Base-by-base conservation (phyloP, 108 stramenopile species). In the Cylindrotheca closterium region DNA sequence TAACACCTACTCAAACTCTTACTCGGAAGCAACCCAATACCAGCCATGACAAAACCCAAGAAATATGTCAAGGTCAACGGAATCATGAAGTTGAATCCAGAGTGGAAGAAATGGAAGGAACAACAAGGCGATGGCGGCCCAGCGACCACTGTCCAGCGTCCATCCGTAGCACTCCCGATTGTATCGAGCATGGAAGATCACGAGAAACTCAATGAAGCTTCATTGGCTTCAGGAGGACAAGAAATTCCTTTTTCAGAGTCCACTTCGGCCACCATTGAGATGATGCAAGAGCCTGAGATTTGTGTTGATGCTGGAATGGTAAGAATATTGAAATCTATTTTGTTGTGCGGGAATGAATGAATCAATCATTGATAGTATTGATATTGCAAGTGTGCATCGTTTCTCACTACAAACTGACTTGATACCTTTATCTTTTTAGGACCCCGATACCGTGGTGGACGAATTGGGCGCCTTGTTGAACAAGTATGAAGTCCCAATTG, bases 401-500 rank as follows among this genome's bases (percentile, higher is more conserved):
- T n/a, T n/a, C n/a, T n/a, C n/a, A n/a, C n/a, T n/a, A n/a, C n/a
- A n/a, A n/a, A n/a, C n/a, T n/a, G n/a, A n/a, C n/a, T n/a, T n/a
- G n/a, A n/a, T n/a, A n/a, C n/a, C n/a, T n/a, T n/a, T n/a, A n/a
- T n/a, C n/a, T n/a, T n/a, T n/a, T n/a, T n/a, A n/a, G n/a, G 29
- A 50, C 23, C 67, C 77, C 1, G 67, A 78, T 46, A 59, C 47
- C 2, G 73, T 78, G 67, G 70, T 77, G 22, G 70, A 77, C 51
- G 70, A 73, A 42, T 51, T 80, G 1, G 72, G 72, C 12, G 23
- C 25, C 7, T 53, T 80, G 0, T 30, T 80, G 30, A 45, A 58
- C 53, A 80, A 80, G 56, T 80, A 80, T 58, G 79, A 77, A 55
- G 75, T 77, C 8, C 79, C 79, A 34, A 73, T 73, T 22, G 79